These are phyloP conservation scores for Cladobotryum mycophilum DNA, from an alignment of 2,329 filamentous ascomycete species.

Conservation along the genomic window DNA sequence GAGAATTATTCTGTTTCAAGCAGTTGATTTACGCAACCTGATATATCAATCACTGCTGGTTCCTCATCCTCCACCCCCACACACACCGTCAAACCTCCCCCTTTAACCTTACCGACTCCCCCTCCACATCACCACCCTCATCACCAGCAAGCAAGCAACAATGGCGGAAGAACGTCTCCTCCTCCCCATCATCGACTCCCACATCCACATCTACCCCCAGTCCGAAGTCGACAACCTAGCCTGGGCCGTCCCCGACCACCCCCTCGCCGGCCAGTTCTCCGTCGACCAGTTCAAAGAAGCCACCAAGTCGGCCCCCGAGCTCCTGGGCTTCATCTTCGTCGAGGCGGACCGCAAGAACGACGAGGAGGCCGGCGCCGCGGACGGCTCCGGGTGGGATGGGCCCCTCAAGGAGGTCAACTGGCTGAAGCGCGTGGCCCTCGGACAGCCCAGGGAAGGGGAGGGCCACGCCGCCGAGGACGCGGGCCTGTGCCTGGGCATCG, in stretches of 20 bases:
- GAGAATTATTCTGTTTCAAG: too few species aligned
- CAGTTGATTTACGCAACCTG: too few species aligned
- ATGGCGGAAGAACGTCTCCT: slow-evolving; percentile 32
- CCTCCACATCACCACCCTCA: not conserved
- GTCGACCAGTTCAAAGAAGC: slow-evolving; percentile 54
- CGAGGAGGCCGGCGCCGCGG: slow-evolving; percentile 38
- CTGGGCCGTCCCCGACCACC: slow-evolving; percentile 58
- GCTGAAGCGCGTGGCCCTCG: slow-evolving; percentile 59
- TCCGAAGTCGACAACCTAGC: slow-evolving; percentile 59
- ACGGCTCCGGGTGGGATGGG: slow-evolving; percentile 54
- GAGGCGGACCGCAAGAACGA: slow-evolving; percentile 72
- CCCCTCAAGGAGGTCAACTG: slow-evolving; percentile 68
- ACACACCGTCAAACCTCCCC: too few species aligned
- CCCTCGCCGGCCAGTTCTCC: slow-evolving; percentile 59
- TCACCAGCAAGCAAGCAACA: slow-evolving; percentile 6
- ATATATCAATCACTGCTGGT: too few species aligned
- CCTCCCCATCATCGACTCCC: slow-evolving; percentile 73
- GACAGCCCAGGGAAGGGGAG: slow-evolving; percentile 49
- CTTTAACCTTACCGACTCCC: not conserved
- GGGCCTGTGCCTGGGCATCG: slow-evolving; percentile 58
- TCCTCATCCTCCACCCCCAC: too few species aligned
- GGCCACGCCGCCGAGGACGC: slow-evolving; percentile 44
- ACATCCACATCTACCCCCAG: slow-evolving; percentile 80
- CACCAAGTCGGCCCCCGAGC: slow-evolving; percentile 33
- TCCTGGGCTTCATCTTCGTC: slow-evolving; percentile 72